Evolutionary conservation across 2,329 filamentous ascomycete genomes (phyloP).

Genomic region (Penicillium sp.): DNA sequence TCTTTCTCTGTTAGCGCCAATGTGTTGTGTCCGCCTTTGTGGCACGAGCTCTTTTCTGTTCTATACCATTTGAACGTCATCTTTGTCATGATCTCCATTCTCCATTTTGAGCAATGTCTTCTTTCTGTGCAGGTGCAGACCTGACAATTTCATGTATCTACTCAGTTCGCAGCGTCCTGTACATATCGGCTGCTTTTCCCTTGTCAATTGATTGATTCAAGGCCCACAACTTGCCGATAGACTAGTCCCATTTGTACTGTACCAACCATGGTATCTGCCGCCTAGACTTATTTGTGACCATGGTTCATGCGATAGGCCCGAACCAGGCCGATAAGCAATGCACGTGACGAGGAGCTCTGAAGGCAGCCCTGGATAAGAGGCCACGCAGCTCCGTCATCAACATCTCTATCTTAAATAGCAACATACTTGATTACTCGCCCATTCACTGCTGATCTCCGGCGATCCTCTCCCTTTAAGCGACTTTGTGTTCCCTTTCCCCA

Average conservation of each 20-base stretch:
- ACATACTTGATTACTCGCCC: neutral
- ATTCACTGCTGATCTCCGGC: neutral
- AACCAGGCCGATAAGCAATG: constrained; percentile 18
- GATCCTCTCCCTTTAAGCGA: neutral
- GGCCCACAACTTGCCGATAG: neutral
- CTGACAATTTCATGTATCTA: constrained; percentile 13
- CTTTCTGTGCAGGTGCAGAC: neutral
- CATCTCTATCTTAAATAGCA: neutral
- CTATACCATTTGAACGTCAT: neutral
- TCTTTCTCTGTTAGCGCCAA: neutral
- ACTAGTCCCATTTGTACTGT: neutral
- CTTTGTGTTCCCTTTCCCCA: neutral
- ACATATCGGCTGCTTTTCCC: constrained; percentile 11
- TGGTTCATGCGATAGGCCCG: constrained; percentile 6
- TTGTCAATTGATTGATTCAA: neutral
- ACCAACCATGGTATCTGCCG: neutral
- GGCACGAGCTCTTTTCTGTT: constrained; percentile 3
- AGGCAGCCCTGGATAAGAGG: constrained; percentile 19
- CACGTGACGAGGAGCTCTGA: constrained; percentile 33
- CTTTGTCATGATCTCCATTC: neutral
- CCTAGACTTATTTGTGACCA: neutral
- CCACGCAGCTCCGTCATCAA: constrained; percentile 27
- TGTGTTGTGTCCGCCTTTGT: constrained; percentile 2
- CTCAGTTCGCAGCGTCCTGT: constrained; percentile 10
- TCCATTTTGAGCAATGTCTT: neutral